Conservation (phyloP, 1,284 basidiomycete genomes). For the Psilocybe mexicana region DNA sequence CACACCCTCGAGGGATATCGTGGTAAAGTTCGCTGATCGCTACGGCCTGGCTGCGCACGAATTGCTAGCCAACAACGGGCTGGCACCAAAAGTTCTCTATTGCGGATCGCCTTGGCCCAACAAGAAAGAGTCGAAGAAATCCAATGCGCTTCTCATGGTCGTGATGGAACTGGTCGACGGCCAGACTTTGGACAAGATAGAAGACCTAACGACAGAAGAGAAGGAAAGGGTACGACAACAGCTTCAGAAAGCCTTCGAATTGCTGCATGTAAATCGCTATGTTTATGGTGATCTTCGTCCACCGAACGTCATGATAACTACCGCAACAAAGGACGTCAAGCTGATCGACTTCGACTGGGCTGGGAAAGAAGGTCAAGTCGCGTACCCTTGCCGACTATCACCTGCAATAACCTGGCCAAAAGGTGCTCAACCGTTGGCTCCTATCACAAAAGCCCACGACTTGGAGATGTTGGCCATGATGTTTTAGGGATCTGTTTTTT, state of each 20-base stretch:
- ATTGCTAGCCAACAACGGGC: too few species aligned
- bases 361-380: constrained; percentile 16
- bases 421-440: background rate
- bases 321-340: constrained; percentile 14
- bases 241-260: too few species aligned
- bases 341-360: constrained; percentile 23
- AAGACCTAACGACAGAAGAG: constrained; percentile 1
- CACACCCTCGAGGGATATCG: constrained; percentile 7
- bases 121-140: background rate
- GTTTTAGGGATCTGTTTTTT: too few species aligned
- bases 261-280: constrained; percentile 12
- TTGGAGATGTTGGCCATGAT: background rate
- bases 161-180: constrained; percentile 25
- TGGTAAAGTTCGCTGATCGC: constrained; percentile 26
- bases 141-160: constrained; percentile 19
- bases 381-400: background rate
- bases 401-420: too few species aligned
- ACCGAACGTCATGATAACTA: constrained; percentile 22
- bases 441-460: background rate
- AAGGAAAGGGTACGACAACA: too few species aligned
- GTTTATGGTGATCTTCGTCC: constrained; percentile 24
- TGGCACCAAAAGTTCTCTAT: too few species aligned
- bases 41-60: constrained; percentile 5
- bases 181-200: constrained; percentile 11
- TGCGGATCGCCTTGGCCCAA: too few species aligned